phyloP scores from a whole-genome alignment of 345 rosid genomes.

The Gossypium thurberi region DNA sequence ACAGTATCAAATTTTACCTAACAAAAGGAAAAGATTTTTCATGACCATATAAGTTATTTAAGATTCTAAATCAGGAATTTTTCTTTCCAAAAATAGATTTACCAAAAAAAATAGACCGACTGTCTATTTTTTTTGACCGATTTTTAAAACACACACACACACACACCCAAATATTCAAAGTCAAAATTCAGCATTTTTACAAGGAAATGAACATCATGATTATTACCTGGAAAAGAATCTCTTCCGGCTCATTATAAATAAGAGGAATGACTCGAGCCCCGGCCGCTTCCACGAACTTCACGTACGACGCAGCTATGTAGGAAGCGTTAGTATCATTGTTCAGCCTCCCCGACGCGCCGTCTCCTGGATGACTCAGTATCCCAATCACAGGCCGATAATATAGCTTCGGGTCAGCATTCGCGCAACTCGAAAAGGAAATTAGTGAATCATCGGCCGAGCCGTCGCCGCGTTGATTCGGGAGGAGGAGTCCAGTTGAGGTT shows the following conservation, averaged over 20 bases:
- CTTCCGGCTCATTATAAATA: constrained; percentile 62
- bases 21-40: not conserved
- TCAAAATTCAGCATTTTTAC: not conserved
- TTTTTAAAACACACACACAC: not conserved
- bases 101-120: not conserved
- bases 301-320: constrained; percentile 77
- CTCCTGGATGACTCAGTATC: constrained; percentile 78
- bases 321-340: constrained; percentile 47
- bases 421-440: constrained; percentile 26
- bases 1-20: not conserved
- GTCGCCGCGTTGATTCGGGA: constrained; percentile 35
- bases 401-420: constrained; percentile 42
- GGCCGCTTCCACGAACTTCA: constrained; percentile 83
- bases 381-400: constrained; percentile 82
- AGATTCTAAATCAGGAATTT: not conserved
- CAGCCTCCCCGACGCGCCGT: constrained; percentile 80
- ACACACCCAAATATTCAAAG: not conserved
- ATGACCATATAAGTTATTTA: not conserved
- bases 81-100: not conserved
- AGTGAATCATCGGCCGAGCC: constrained; percentile 6
- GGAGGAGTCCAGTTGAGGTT: constrained; percentile 26
- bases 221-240: constrained; percentile 62
- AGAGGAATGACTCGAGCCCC: constrained; percentile 91
- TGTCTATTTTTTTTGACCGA: not conserved
- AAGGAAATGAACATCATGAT: not conserved